Base-by-base conservation (phyloP, 2,329 filamentous ascomycete species). In the Hymenoscyphus infarciens region DNA sequence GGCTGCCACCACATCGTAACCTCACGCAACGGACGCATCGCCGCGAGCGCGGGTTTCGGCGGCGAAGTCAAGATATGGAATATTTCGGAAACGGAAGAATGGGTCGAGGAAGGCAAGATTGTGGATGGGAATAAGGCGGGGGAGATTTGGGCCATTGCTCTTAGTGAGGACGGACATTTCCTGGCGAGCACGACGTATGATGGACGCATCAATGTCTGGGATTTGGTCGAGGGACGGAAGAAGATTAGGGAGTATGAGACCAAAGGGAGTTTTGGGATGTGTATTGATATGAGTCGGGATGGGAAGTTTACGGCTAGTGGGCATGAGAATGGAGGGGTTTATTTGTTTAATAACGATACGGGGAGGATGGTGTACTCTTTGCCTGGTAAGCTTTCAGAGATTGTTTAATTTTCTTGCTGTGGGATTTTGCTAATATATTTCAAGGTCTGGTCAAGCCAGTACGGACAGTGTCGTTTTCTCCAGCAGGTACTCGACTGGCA, bases 321-420 rank as follows among this genome's bases (percentile, higher is more conserved):
- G 0, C 94, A 99, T 77, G 90, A 97, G 75, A 97, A 90, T 71
- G 95, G 95, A 16, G 88, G 87, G 13, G 85, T 98, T 66, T 97
- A 97, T 77, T 87, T 99, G 65, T 99, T 98, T 82, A 93, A 92
- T 79, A 98, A 97, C 72, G 88, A 92, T 69, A 92, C 90, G 0
- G 91, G 91, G 3, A 86, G 91, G 60, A 85, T 99, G 70, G 81
- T 91, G 13, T 94, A 97, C 76, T 95, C 92, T 7, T 80, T 99
- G 27, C 88, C 91, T 61, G 88, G 90, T 90, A 78, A 65, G 81
- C 11, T 52, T 10, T 19, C 45, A 19, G 16, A 29, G 8, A 25
- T 29, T 39, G 60, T 5, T 49, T 33, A n/a, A 22, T 33, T n/a
- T 52, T n/a, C 10, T 35, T 35, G 33, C 33, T 35, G 8, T 61